Percentiles rank a stretch among this genome's conserved stretches.
Conservation (phyloP, 2,329 filamentous ascomycete species). For the Clarireedia monteithiana region DNA sequence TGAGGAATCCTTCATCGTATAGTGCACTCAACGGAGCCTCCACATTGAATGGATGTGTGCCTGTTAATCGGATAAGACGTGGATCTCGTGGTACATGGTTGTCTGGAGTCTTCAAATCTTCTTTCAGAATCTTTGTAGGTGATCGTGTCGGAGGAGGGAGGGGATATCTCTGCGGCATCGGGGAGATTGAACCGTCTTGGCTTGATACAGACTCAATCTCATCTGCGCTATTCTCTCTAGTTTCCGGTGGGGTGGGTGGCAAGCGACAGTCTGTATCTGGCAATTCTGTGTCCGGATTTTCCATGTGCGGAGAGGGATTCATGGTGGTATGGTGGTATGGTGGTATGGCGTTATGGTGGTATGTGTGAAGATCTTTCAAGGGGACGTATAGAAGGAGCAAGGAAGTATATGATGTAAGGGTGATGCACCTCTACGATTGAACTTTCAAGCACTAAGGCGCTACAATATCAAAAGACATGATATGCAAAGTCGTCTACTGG, state of each 20-base stretch:
- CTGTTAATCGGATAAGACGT: constrained; percentile 77
- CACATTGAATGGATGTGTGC: constrained; percentile 84
- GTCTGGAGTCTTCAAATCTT: constrained; percentile 80
- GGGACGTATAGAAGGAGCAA: no score
- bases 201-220: constrained; percentile 16
- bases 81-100: constrained; percentile 71
- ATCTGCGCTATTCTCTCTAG: constrained; percentile 20
- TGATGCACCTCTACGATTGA: no score
- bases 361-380: background rate
- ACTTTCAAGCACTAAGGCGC: no score
- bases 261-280: constrained; percentile 2
- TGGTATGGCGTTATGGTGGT: background rate
- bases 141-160: constrained; percentile 57
- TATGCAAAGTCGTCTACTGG: no score
- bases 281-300: background rate
- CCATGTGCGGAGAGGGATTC: background rate
- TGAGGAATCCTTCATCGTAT: constrained; percentile 76
- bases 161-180: constrained; percentile 32
- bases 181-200: constrained; percentile 12
- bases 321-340: background rate
- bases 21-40: constrained; percentile 75
- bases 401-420: no score
- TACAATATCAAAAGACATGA: no score
- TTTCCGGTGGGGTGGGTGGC: constrained; percentile 27
- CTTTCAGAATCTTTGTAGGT: constrained; percentile 55